Base-by-base conservation (phyloP, 2,329 filamentous ascomycete species). In the Verticillium zaregamsianum region DNA sequence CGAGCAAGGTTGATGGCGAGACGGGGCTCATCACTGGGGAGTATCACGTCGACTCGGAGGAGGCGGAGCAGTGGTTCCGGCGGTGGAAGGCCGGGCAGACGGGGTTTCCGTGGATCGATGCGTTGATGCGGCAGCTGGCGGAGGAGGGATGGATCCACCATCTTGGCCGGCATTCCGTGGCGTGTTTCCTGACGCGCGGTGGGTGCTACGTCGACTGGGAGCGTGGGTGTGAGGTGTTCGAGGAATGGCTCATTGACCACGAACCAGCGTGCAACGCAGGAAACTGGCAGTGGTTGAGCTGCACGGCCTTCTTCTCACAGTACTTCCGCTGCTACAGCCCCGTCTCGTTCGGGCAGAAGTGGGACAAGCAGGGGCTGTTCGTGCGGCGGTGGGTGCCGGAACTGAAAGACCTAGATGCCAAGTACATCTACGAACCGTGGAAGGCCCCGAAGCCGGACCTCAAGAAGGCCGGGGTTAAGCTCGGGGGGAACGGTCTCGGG, bases 151-250 rank as follows among this genome's bases (percentile, higher is more conserved):
- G 90, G 90, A 91, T 93, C 9, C 90, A 93, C 70, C 90, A 93
- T 70, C 80, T 93, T 0, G 90, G 90, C 2, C 83, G 90, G 0
- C 90, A 93, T 72, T 84, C 87, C n/a, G 87, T 93, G 0, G 90
- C 90, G 0, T 93, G 90, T 70, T 93, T 93, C 71, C 79, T 93
- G n/a, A 93, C 90, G 0, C 80, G 90, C 3, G 90, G 90, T 2
- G 90, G 90, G 0, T 92, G 89, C 72, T 93, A 92, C 69, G 79
- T 93, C 55, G 85, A 88, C 68, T 93, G 90, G 90, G 90, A 93
- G 75, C 84, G 90, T 20, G 90, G 90, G 1, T 88, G 87, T 5
- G 89, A 91, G 57, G 90, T 93, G 1, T 93, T 93, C 63, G 89
- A 91, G 69, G 90, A 93, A 71, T 85, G 84, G 75, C 80, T 93